Base-by-base conservation (phyloP, 2,329 filamentous ascomycete genomes). In the Alternaria atra region DNA sequence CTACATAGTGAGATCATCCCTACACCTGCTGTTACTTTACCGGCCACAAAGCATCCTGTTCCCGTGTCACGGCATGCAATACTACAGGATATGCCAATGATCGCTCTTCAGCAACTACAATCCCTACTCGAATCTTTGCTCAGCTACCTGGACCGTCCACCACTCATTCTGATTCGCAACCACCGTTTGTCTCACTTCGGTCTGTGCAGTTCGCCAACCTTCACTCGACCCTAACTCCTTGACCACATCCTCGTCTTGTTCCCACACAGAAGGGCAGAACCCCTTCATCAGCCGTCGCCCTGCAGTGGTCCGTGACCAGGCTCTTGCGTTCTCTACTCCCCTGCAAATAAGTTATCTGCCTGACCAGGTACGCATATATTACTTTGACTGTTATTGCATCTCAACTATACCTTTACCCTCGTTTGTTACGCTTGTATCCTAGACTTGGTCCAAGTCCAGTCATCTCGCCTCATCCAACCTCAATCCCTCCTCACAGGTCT, bases 321-420 rank as follows among this genome's bases (percentile, higher is more conserved):
- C 47, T 55, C 58, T 66, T 64, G 65, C 70, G 65, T 71, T 63
- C 71, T 70, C 61, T 66, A 55, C 65, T 65, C 54, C 63, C 59
- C 65, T 64, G 67, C 61, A 57, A 65, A 62, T 66, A 66, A 67
- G 58, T 65, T 67, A 67, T 65, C 66, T 67, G 50, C 63, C 59
- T 67, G 69, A 70, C 61, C 54, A 74, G 71, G 74, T 77, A 68
- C 66, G 73, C 71, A 67, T 73, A 74, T 74, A 73, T 70, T 71
- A 66, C 67, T 60, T 65, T 64, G 60, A 47, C 56, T 58, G 61
- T 68, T 66, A 61, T 71, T 66, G 58, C 67, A 60, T 60, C 61
- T 69, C 65, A 66, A 63, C 60, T 69, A 66, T 62, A 58, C 52
- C 58, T 63, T 34, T 65, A 52, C 58, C 56, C 55, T 60, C 56